Evolutionary conservation across 352 stramenopile species (phyloP).

Genomic region (Phytophthora constricta): DNA sequence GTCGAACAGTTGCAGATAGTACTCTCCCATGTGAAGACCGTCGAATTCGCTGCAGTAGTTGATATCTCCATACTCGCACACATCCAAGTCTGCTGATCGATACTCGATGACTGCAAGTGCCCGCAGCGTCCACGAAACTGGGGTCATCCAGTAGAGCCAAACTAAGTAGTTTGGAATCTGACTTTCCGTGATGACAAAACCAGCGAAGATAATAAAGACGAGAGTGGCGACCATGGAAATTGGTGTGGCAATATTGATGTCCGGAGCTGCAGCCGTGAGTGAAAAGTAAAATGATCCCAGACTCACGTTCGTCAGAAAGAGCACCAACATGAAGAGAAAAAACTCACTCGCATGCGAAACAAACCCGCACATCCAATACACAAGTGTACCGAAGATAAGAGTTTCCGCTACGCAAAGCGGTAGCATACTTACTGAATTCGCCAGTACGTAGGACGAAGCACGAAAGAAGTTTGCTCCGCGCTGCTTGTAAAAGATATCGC

Average conservation of each 20-base stretch:
- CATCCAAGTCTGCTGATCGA: conserved; percentile 33
- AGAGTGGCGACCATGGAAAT: conserved; percentile 54
- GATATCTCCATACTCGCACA: conserved; percentile 46
- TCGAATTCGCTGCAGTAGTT: conserved; percentile 43
- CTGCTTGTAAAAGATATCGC: conserved; percentile 55
- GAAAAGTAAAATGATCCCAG: conserved; percentile 66
- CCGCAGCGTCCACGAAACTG: conserved; percentile 54
- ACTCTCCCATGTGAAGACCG: conserved; percentile 39
- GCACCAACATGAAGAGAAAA: conserved; percentile 52
- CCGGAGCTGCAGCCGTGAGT: conserved; percentile 41
- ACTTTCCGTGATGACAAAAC: conserved; percentile 58
- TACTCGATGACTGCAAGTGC: conserved; percentile 54
- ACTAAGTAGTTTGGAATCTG: conserved; percentile 58
- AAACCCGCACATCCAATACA: conserved; percentile 90
- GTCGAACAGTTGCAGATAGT: conserved; percentile 44
- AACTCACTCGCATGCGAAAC: conserved; percentile 40
- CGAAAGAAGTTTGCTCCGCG: conserved; percentile 61
- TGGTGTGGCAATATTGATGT: conserved; percentile 48
- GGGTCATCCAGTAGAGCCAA: conserved; percentile 77
- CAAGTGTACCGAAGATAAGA: conserved; percentile 77
- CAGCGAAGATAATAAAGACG: conserved; percentile 59
- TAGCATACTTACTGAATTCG: conserved; percentile 41
- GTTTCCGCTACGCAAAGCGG: conserved; percentile 62
- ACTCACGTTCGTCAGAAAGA: conserved; percentile 60
- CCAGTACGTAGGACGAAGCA: conserved; percentile 70